Evolutionary conservation across 192 early-diverging fungal species (phyloP).

Genomic region (Linnemannia elongata): DNA sequence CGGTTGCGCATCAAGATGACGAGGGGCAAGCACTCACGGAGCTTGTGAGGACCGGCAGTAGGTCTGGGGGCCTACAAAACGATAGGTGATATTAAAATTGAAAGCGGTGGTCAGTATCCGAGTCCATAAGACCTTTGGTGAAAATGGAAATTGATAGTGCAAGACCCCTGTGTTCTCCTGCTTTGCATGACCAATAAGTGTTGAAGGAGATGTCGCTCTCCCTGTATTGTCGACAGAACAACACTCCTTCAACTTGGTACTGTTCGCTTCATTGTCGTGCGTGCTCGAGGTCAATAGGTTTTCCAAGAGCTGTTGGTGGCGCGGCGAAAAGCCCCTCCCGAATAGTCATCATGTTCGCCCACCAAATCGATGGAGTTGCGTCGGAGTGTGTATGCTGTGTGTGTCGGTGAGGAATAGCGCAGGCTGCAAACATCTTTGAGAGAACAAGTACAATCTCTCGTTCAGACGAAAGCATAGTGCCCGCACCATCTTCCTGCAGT

Average conservation of each 20-base stretch:
- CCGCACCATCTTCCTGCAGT: background rate
- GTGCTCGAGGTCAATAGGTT: background rate
- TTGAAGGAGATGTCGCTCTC: no score
- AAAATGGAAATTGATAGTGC: background rate
- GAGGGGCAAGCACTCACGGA: constrained; percentile 98
- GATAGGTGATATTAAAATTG: background rate
- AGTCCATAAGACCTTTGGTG: background rate
- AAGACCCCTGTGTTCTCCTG: background rate
- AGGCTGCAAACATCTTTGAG: background rate
- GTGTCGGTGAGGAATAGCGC: background rate
- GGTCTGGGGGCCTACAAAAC: constrained; percentile 86
- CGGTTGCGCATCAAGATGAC: constrained; percentile 99
- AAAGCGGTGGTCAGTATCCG: background rate
- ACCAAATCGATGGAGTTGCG: background rate
- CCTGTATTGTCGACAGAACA: no score
- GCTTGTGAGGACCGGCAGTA: constrained; percentile 98
- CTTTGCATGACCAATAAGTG: background rate
- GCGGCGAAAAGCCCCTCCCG: background rate
- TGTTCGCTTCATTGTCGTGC: background rate
- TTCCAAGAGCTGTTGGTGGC: background rate
- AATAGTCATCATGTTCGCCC: background rate
- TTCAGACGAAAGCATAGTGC: background rate
- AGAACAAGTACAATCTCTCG: background rate
- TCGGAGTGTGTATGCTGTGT: background rate
- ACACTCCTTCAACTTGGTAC: no score